These are phyloP conservation scores for Chloranthus sessilifolius DNA, from an alignment of 164 flowering plant genomes.

Conservation along the genomic window DNA sequence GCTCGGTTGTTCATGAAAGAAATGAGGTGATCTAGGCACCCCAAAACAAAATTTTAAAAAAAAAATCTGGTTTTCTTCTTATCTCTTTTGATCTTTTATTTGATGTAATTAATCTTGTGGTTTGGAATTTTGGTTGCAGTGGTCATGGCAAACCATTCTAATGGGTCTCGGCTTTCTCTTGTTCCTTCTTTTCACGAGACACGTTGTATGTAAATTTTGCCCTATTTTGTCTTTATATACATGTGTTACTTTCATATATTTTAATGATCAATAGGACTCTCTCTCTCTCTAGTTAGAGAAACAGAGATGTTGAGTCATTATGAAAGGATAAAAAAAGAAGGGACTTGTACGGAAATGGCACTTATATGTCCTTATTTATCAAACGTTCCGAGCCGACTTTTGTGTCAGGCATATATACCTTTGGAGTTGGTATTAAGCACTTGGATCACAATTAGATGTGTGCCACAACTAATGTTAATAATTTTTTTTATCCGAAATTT, in stretches of 20 bases:
- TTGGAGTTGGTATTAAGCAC: no score
- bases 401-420: no score
- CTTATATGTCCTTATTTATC: no score
- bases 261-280: neutral
- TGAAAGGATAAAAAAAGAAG: no score
- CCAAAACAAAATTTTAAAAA: neutral
- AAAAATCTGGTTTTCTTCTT: neutral
- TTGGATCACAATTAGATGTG: no score
- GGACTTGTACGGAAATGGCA: no score
- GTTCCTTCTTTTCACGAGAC: slow-evolving; percentile 66
- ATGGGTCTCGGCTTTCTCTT: slow-evolving; percentile 82
- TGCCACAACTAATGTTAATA: no score
- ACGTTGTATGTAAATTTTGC: slow-evolving; percentile 20
- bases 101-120: neutral
- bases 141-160: slow-evolving; percentile 95
- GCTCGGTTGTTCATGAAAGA: slow-evolving; percentile 64
- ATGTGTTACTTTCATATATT: neutral
- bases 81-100: neutral
- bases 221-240: neutral
- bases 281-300: no score
- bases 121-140: slow-evolving; percentile 41
- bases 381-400: no score
- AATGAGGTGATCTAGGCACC: slow-evolving; percentile 58
- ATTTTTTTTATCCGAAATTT: no score
- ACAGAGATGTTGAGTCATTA: no score